Conservation (phyloP, 495 filamentous ascomycete species). For the Hypoxylon fragiforme region DNA sequence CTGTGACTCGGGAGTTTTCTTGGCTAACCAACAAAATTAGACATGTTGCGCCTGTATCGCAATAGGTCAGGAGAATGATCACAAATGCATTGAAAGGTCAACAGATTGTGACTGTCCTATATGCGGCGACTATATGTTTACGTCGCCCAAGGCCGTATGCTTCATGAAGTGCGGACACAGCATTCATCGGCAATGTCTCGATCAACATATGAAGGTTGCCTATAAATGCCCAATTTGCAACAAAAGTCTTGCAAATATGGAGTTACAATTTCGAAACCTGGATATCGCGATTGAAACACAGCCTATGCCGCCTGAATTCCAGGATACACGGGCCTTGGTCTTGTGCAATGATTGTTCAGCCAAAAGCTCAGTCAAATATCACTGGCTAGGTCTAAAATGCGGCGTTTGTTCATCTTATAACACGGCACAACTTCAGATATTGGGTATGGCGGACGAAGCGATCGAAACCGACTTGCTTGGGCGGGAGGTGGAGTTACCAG, state of each 20-base stretch:
- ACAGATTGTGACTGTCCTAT: slow-evolving; percentile 98
- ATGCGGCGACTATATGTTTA: slow-evolving; percentile 96
- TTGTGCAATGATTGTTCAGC: slow-evolving; percentile 94
- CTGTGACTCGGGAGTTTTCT: not conserved
- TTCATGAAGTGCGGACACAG: slow-evolving; percentile 97
- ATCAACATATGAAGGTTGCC: slow-evolving; percentile 78
- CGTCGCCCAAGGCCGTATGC: slow-evolving; percentile 83
- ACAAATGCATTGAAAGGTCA: slow-evolving; percentile 92
- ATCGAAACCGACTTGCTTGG: slow-evolving; percentile 39
- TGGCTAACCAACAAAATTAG: slow-evolving; percentile 46
- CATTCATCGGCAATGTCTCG: slow-evolving; percentile 86
- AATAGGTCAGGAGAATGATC: slow-evolving; percentile 71
- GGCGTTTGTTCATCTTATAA: slow-evolving; percentile 83
- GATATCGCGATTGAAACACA: slow-evolving; percentile 83
- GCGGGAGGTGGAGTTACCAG: slow-evolving; percentile 33
- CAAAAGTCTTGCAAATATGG: slow-evolving; percentile 94
- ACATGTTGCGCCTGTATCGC: slow-evolving; percentile 90
- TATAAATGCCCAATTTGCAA: slow-evolving; percentile 96
- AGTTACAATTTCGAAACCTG: slow-evolving; percentile 86
- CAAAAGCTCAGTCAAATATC: slow-evolving; percentile 81
- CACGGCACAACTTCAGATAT: slow-evolving; percentile 71
- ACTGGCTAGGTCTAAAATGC: slow-evolving; percentile 95
- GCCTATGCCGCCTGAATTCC: slow-evolving; percentile 87
- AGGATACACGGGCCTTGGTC: slow-evolving; percentile 75
- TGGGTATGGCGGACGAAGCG: slow-evolving; percentile 30